Base-by-base conservation (phyloP, 495 filamentous ascomycete genomes). In the Thermochaetoides thermophila region DNA sequence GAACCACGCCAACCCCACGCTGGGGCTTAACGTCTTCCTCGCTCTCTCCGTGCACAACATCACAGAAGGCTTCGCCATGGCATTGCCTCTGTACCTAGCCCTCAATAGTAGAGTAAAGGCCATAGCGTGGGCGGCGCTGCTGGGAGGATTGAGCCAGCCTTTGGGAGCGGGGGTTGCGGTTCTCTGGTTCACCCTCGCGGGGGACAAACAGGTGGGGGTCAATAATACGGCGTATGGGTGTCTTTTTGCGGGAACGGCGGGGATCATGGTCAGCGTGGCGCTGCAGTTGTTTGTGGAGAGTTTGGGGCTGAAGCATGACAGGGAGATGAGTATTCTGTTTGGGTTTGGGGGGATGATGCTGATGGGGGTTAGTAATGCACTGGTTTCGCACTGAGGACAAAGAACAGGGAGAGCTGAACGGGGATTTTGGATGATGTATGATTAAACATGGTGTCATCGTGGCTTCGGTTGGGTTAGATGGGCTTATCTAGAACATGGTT, bases 11-110 rank as follows among this genome's bases (percentile, higher is more conserved):
- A 94, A 79, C 47, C 84, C 89, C 0, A 60, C 63, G 1, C 74
- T 97, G 2, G 89, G 91, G 9, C 69, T 92, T 46, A 75, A 82
- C 22, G 81, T 97, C 21, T 97, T 97, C 61, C 67, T 96, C 44
- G 89, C 89, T 1, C 70, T 97, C 3, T 94, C 89, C 49, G 86
- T 96, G 39, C 89, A 97, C 63, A 97, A 96, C 57, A 93, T 97
- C 40, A 79, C 84, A 29, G 89, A 97, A 57, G 89, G 89, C 12
- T 97, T 96, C 50, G 81, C 83, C 39, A 78, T 97, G 71, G 82
- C 84, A 0, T 60, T 97, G 2, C 89, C 89, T 0, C 62, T 97
- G 1, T 96, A 85, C 52, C 74, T 97, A 29, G 89, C 89, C 2
- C 64, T 94, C 8, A 61, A 73, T 27, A 83, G 71, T 29, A 74